These are phyloP conservation scores for Mortierella sp. DNA, from an alignment of 371 early-diverging fungal species.

Conservation along the genomic window DNA sequence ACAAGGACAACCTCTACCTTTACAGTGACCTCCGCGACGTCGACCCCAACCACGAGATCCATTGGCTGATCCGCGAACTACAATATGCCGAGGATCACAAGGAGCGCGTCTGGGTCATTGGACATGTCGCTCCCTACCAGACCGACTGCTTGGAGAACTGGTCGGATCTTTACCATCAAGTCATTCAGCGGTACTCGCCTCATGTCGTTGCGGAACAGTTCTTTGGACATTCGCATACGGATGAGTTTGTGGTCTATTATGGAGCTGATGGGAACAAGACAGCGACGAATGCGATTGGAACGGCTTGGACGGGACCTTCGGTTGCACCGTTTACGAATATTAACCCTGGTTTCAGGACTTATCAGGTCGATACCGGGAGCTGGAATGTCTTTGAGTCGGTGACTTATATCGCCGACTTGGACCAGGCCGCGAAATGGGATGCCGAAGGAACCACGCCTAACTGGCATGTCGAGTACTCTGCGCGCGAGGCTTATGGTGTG, in stretches of 20 bases:
- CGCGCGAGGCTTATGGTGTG: constrained; percentile 61
- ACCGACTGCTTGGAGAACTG: constrained; percentile 69
- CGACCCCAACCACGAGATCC: constrained; percentile 68
- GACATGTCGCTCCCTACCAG: constrained; percentile 69
- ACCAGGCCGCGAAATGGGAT: constrained; percentile 61
- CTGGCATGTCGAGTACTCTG: constrained; percentile 74
- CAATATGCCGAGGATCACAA: constrained; percentile 68
- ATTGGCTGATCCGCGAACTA: constrained; percentile 66
- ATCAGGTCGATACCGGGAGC: constrained; percentile 66
- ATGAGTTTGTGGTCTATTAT: constrained; percentile 69
- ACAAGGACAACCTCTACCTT: constrained; percentile 62
- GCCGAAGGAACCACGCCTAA: constrained; percentile 55
- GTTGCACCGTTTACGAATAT: constrained; percentile 65
- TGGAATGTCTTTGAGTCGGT: constrained; percentile 70
- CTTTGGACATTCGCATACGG: constrained; percentile 73
- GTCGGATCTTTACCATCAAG: constrained; percentile 70
- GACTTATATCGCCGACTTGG: constrained; percentile 68
- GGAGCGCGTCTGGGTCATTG: constrained; percentile 72
- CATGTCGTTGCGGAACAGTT: constrained; percentile 75
- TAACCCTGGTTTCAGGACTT: constrained; percentile 72
- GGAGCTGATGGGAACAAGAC: constrained; percentile 44
- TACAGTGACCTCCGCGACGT: constrained; percentile 31
- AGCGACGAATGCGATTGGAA: constrained; percentile 61
- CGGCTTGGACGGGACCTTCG: constrained; percentile 68
- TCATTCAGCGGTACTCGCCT: constrained; percentile 69